These are phyloP conservation scores for Lentinula boryana DNA, from an alignment of 768 basidiomycete genomes.

Conservation along the genomic window DNA sequence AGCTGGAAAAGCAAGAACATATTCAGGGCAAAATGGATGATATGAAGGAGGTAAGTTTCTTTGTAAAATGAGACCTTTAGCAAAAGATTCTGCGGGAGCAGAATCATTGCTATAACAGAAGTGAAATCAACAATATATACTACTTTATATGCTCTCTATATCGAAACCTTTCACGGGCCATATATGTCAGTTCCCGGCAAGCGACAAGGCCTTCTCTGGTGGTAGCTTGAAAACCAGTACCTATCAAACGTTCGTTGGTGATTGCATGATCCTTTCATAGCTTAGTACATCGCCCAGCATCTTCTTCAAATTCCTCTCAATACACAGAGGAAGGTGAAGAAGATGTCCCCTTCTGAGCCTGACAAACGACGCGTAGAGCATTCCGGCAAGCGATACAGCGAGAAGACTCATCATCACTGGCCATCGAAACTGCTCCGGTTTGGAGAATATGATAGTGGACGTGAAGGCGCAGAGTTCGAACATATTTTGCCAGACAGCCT, in stretches of 20 bases:
- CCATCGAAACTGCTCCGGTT: slow-evolving; percentile 21
- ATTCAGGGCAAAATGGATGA: no score
- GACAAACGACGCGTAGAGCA: slow-evolving; percentile 16
- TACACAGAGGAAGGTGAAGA: slow-evolving; percentile 10
- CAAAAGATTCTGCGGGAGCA: no score
- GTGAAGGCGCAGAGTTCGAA: slow-evolving; percentile 20
- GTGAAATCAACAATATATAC: no score
- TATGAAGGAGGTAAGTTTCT: no score
- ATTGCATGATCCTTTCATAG: not conserved
- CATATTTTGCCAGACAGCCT: slow-evolving; percentile 21
- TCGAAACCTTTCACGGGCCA: no score
- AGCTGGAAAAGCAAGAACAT: no score
- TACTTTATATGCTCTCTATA: no score
- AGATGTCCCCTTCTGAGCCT: slow-evolving; percentile 19
- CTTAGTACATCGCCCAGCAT: not conserved
- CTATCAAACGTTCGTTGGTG: not conserved
- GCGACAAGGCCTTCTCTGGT: no score
- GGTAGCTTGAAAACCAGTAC: no score
- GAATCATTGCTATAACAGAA: no score
- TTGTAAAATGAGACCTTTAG: no score
- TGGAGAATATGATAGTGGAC: slow-evolving; percentile 17
- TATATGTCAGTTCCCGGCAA: no score
- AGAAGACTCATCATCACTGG: slow-evolving; percentile 16
- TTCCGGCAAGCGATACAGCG: slow-evolving; percentile 12
- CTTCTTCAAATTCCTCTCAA: not conserved